Conservation (phyloP, 208 protist species). For the Blechomonas ayalai region DNA sequence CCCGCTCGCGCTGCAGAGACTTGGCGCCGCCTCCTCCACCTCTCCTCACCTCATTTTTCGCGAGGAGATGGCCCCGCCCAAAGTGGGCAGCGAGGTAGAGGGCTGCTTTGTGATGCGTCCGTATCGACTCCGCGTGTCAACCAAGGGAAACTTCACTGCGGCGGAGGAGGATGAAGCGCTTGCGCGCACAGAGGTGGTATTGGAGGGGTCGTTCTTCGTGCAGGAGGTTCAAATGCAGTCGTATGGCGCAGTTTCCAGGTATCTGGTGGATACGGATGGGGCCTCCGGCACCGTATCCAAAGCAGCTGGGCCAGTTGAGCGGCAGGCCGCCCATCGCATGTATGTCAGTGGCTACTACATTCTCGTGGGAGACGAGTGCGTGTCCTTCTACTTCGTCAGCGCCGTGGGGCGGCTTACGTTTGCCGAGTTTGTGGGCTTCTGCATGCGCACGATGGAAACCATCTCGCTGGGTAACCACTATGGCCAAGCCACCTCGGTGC, state of each 20-base stretch:
- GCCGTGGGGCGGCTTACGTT: constrained; percentile 49
- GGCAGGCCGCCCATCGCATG: constrained; percentile 3
- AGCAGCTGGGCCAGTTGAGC: not conserved
- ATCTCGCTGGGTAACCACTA: constrained; percentile 79
- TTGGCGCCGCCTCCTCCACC: constrained; percentile 15
- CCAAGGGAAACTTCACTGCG: constrained; percentile 32
- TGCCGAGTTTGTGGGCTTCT: constrained; percentile 60
- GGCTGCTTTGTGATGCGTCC: constrained; percentile 41
- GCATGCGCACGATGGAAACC: constrained; percentile 58
- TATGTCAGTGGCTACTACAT: constrained; percentile 62
- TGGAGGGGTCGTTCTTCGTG: constrained; percentile 39
- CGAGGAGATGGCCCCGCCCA: constrained; percentile 2
- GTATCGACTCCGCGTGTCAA: constrained; percentile 25
- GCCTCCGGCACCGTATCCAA: not conserved
- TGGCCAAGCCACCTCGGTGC: constrained; percentile 58
- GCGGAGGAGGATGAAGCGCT: constrained; percentile 32
- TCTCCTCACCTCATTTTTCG: too few species aligned
- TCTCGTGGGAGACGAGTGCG: constrained; percentile 44
- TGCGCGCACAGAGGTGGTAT: constrained; percentile 12
- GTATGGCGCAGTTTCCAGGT: not conserved
- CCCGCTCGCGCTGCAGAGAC: constrained; percentile 13
- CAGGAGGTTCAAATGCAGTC: constrained; percentile 24
- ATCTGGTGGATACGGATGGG: not conserved
- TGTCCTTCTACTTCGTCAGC: constrained; percentile 68
- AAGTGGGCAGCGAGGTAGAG: constrained; percentile 6